Percentiles rank a stretch among this genome's conserved stretches.
These are phyloP conservation scores for Trametes pubescens DNA, from an alignment of 1,284 basidiomycete genomes.

Conservation along the genomic window DNA sequence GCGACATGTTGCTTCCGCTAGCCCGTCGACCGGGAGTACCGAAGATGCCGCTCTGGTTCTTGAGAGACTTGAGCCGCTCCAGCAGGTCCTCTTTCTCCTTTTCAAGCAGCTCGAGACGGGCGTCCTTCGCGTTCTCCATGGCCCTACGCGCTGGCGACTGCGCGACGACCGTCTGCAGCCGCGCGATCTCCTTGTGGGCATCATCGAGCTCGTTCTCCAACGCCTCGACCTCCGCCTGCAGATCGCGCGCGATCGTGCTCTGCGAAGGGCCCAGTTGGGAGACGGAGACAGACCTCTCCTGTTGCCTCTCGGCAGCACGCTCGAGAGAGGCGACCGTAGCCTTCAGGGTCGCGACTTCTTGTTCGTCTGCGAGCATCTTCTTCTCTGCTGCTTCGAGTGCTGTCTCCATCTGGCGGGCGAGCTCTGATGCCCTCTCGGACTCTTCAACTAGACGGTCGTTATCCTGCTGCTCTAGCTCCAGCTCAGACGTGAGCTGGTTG, in stretches of 20 bases:
- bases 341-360: constrained; percentile 59
- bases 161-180: constrained; percentile 70
- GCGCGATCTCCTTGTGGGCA: constrained; percentile 83
- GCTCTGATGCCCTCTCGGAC: constrained; percentile 57
- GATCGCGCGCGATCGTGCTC: constrained; percentile 45
- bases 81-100: constrained; percentile 77
- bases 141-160: constrained; percentile 81
- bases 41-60: constrained; percentile 50
- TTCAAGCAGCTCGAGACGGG: constrained; percentile 77
- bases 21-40: constrained; percentile 61
- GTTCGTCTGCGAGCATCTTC: constrained; percentile 69
- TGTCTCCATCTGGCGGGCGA: constrained; percentile 71
- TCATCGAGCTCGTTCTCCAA: constrained; percentile 83
- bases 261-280: constrained; percentile 46
- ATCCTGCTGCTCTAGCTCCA: constrained; percentile 56
- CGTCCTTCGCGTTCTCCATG: constrained; percentile 76
- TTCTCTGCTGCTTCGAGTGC: constrained; percentile 75
- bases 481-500: constrained; percentile 52
- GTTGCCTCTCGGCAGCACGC: constrained; percentile 62
- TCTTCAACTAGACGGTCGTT: constrained; percentile 62
- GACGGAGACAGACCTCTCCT: constrained; percentile 46
- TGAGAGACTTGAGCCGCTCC: constrained; percentile 69
- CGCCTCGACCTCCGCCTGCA: constrained; percentile 61
- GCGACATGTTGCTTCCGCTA: constrained; percentile 68
- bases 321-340: constrained; percentile 63